phyloP scores from a whole-genome alignment of 1,284 basidiomycete species.

The Sanghuangporus sanghuang region DNA sequence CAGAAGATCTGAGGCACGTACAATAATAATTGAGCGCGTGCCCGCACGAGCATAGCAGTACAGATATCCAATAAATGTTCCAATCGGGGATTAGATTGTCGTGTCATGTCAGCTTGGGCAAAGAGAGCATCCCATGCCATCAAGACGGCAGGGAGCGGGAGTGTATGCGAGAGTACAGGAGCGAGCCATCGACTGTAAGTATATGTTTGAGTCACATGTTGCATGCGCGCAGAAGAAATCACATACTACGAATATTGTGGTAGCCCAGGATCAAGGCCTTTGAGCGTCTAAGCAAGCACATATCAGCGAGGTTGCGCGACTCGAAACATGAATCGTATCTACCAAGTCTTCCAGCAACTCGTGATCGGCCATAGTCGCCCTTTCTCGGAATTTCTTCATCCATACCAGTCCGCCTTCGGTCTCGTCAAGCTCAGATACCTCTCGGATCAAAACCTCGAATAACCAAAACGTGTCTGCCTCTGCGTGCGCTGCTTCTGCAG shows the following conservation, averaged over 20 bases:
- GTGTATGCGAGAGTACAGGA: conserved; percentile 64
- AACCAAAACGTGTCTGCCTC: conserved; percentile 81
- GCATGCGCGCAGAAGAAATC: too few relatives aligned
- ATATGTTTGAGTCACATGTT: background rate
- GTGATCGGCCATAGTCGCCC: conserved; percentile 58
- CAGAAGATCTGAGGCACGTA: conserved; percentile 25
- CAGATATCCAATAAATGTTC: conserved; percentile 65
- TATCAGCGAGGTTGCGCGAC: background rate
- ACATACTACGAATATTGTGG: conserved; percentile 80
- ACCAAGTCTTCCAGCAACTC: conserved; percentile 62
- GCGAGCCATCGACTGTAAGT: conserved; percentile 64
- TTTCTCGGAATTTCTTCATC: conserved; percentile 58
- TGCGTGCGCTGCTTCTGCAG: conserved; percentile 55
- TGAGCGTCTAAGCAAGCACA: conserved; percentile 37
- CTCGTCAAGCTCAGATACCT: conserved; percentile 67
- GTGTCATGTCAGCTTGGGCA: conserved; percentile 48
- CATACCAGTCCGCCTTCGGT: conserved; percentile 54
- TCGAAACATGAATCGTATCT: conserved; percentile 21
- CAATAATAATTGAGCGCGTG: conserved; percentile 50
- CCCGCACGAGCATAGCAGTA: conserved; percentile 58
- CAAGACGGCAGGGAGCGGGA: conserved; percentile 56
- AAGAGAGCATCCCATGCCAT: conserved; percentile 69
- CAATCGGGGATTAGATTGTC: conserved; percentile 53
- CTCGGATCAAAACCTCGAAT: conserved; percentile 67
- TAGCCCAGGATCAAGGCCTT: conserved; percentile 63